Evolutionary conservation across 805 yeast genomes (phyloP).

Genomic region (Wickerhamiella lipophila): DNA sequence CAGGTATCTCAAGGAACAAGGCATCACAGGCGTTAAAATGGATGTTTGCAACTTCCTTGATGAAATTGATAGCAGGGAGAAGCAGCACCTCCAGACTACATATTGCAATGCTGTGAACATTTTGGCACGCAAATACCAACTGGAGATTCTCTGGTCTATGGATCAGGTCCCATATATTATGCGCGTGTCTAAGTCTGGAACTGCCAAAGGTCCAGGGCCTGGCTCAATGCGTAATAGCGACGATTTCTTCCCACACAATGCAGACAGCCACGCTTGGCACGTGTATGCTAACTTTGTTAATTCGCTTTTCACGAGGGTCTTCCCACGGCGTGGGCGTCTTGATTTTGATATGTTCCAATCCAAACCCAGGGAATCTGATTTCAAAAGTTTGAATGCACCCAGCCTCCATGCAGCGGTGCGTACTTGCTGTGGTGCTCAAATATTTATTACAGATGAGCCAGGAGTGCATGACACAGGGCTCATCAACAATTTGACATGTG

Average conservation of each 20-base stretch:
- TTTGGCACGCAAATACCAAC: conserved; percentile 18
- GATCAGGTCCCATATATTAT: conserved; percentile 23
- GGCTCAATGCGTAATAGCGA: conserved; percentile 24
- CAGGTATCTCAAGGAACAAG: conserved; percentile 18
- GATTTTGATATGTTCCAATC: conserved; percentile 28
- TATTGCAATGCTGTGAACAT: conserved; percentile 23
- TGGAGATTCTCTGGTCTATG: conserved; percentile 25
- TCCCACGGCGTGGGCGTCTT: conserved; percentile 14
- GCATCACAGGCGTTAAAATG: conserved; percentile 24
- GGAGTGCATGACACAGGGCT: conserved; percentile 19
- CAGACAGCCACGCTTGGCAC: conserved; percentile 25
- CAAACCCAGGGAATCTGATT: conserved; percentile 12
- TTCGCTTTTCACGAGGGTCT: conserved; percentile 16
- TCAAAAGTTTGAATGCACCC: conserved; percentile 12
- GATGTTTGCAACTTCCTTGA: conserved; percentile 24
- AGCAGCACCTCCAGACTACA: conserved; percentile 15
- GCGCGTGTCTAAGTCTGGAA: conserved; percentile 1
- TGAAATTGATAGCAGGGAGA: conserved; percentile 17
- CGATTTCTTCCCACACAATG: conserved; percentile 25
- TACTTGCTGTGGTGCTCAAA: conserved; percentile 26
- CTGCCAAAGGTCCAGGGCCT: conserved; percentile 17
- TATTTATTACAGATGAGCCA: conserved; percentile 24
- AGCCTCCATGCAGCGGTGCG: conserved; percentile 24
- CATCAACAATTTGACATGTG: conserved; percentile 13
- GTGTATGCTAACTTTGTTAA: conserved; percentile 23